These are phyloP conservation scores for Rhodamnia argentea DNA, from an alignment of 345 rosid genomes.

Conservation along the genomic window DNA sequence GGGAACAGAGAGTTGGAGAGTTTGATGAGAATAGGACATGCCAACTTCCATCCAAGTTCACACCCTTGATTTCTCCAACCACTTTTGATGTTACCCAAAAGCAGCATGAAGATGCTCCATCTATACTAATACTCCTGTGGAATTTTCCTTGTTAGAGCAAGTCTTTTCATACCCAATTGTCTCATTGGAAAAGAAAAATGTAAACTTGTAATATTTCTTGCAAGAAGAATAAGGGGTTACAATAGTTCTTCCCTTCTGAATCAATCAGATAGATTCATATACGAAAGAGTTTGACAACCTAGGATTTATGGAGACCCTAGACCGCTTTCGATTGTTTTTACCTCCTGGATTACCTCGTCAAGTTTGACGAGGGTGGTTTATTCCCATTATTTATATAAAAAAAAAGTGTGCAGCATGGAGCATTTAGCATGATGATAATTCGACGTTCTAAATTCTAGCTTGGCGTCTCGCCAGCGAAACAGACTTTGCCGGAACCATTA, in stretches of 20 bases:
- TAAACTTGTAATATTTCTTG: background rate
- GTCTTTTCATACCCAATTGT: background rate
- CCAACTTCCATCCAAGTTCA: slow-evolving; percentile 30
- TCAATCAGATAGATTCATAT: background rate
- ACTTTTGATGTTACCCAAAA: background rate
- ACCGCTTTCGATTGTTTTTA: background rate
- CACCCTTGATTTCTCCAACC: slow-evolving; percentile 7
- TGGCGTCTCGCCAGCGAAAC: background rate
- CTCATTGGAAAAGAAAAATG: background rate
- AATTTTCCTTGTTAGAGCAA: background rate
- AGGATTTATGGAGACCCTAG: background rate
- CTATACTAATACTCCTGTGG: background rate
- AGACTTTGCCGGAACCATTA: background rate
- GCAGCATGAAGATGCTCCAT: slow-evolving; percentile 2
- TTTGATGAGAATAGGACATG: slow-evolving; percentile 33
- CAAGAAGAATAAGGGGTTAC: background rate
- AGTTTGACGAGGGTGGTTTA: background rate
- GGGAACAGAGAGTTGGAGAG: slow-evolving; percentile 44
- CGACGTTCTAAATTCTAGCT: background rate
- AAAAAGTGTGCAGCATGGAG: background rate
- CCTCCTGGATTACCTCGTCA: too few species aligned
- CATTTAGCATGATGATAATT: background rate
- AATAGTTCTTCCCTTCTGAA: background rate
- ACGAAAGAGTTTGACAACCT: background rate
- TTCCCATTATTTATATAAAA: background rate